Conservation (phyloP, 176 grass and related monocot species). For the Oryza nivara region DNA sequence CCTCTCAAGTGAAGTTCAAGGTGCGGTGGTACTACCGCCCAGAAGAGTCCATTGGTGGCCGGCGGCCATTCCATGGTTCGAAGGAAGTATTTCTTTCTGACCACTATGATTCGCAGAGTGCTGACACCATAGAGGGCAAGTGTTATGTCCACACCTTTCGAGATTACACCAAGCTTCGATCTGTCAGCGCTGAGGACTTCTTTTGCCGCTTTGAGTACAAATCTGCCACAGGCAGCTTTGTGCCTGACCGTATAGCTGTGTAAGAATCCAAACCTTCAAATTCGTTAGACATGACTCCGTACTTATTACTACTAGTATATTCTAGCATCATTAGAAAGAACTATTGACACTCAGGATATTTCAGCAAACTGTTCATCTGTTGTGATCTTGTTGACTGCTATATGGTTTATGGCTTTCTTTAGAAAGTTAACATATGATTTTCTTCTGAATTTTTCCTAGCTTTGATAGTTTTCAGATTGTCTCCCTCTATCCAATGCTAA, state of each 20-base stretch:
- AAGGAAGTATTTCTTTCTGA: conserved; percentile 92
- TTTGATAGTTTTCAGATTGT: not conserved
- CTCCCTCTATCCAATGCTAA: not conserved
- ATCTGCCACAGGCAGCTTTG: conserved; percentile 67
- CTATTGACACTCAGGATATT: not conserved
- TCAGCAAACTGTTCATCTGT: not conserved
- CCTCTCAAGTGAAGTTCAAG: conserved; percentile 62
- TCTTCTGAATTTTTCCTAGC: not conserved
- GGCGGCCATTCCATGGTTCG: conserved; percentile 68
- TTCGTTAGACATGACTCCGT: not conserved
- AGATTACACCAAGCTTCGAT: conserved; percentile 76
- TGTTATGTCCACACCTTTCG: conserved; percentile 77
- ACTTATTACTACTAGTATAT: conserved; percentile 13
- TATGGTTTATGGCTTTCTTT: not conserved
- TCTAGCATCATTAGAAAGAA: not conserved
- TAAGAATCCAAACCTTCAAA: conserved; percentile 49
- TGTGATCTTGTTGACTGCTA: not conserved
- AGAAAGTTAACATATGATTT: not conserved
- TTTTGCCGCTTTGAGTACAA: conserved; percentile 94
- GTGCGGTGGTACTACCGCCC: conserved; percentile 94
- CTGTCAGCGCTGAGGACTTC: conserved; percentile 72
- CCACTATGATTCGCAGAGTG: conserved; percentile 89
- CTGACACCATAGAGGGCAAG: conserved; percentile 90
- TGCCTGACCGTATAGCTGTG: conserved; percentile 84
- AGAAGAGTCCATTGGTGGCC: conserved; percentile 83